Percentiles rank a stretch among this genome's conserved stretches.
Evolutionary conservation across 2,329 filamentous ascomycete species (phyloP).

Genomic region (Aspergillus sp.): DNA sequence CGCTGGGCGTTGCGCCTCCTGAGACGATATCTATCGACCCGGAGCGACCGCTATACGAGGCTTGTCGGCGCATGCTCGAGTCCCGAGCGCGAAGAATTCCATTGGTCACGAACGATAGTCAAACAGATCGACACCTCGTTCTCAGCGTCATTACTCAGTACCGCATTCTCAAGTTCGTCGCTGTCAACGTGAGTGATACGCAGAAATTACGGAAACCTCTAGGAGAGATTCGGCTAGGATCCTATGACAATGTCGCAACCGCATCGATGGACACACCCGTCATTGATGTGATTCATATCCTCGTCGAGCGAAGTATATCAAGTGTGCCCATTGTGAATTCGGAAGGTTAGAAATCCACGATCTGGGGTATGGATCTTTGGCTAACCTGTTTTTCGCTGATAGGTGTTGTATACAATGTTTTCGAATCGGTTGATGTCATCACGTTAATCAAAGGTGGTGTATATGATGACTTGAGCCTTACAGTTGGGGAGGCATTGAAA

Average conservation of each 20-base stretch:
- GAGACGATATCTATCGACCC: slow-evolving; percentile 97
- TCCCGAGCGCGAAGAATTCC: slow-evolving; percentile 93
- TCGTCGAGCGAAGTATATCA: slow-evolving; percentile 92
- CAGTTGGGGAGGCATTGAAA: slow-evolving; percentile 84
- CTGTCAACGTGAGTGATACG: slow-evolving; percentile 90
- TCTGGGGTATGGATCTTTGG: neutral
- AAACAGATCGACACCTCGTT: slow-evolving; percentile 89
- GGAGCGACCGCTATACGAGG: slow-evolving; percentile 87
- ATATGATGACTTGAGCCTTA: slow-evolving; percentile 87
- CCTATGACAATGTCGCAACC: slow-evolving; percentile 79
- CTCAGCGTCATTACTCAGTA: slow-evolving; percentile 98
- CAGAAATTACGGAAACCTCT: slow-evolving; percentile 86
- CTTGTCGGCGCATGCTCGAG: slow-evolving; percentile 90
- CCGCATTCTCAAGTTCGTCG: slow-evolving; percentile 97
- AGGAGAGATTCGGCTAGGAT: slow-evolving; percentile 81
- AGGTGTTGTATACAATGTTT: slow-evolving; percentile 86
- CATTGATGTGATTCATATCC: slow-evolving; percentile 89
- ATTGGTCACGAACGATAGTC: slow-evolving; percentile 89
- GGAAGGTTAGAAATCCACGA: slow-evolving; percentile 53
- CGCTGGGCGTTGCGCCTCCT: slow-evolving; percentile 85
- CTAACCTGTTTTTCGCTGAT: slow-evolving; percentile 3
- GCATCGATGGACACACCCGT: slow-evolving; percentile 88
- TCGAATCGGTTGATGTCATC: slow-evolving; percentile 97
- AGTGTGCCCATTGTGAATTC: slow-evolving; percentile 90
- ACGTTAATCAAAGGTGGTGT: slow-evolving; percentile 90